phyloP scores from a whole-genome alignment of 2,329 filamentous ascomycete species.

The Aschersonia sp. region DNA sequence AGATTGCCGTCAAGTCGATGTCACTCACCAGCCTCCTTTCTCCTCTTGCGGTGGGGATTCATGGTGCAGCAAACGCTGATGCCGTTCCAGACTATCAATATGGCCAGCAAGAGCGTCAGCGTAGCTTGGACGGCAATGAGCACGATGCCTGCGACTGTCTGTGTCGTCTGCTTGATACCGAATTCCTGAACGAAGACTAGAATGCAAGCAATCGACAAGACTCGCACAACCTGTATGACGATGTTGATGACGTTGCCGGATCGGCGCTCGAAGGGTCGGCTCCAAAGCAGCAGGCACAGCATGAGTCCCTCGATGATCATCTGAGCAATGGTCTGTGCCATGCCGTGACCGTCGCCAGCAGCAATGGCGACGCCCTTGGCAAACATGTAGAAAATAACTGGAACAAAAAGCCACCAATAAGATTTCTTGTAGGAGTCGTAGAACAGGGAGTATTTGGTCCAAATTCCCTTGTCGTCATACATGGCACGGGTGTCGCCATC shows the following conservation, averaged over 20 bases:
- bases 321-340: conserved; percentile 66
- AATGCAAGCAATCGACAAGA: conserved; percentile 78
- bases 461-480: conserved; percentile 79
- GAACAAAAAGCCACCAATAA: conserved; percentile 96
- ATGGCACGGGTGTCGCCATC: conserved; percentile 61
- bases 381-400: conserved; percentile 79
- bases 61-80: conserved; percentile 69
- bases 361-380: conserved; percentile 78
- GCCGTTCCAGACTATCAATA: conserved; percentile 80
- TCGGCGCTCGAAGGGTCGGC: conserved; percentile 71
- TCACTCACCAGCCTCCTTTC: conserved; percentile 74
- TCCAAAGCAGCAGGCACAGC: conserved; percentile 68
- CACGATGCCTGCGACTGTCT: conserved; percentile 86
- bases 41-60: conserved; percentile 79
- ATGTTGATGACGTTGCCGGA: conserved; percentile 91
- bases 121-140: conserved; percentile 83
- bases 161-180: conserved; percentile 76
- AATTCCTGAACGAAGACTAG: conserved; percentile 90
- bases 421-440: conserved; percentile 90
- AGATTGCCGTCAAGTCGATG: neutral
- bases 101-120: conserved; percentile 67
- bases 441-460: conserved; percentile 93
- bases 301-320: conserved; percentile 69
- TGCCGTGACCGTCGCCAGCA: conserved; percentile 69
- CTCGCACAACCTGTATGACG: conserved; percentile 74